Base-by-base conservation (phyloP, 78 protist genomes). In the Monocercomonoides exilis region DNA sequence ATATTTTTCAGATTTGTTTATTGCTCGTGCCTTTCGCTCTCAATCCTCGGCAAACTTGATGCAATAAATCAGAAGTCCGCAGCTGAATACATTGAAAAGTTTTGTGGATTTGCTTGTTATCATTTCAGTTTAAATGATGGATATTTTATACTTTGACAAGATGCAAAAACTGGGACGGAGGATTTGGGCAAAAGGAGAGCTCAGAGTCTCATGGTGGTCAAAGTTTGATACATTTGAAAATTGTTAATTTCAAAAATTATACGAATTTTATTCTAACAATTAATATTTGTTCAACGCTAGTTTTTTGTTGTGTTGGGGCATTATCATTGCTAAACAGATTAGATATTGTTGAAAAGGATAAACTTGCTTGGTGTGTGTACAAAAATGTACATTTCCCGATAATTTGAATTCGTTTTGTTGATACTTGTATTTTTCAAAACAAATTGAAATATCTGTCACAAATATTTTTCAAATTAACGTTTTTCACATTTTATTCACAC, bases 131-230 rank as follows among this genome's bases (percentile, higher is more conserved):
- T n/a, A 29, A 54, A 54, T 54, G 11, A 29, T 54, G 38, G 38
- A 11, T 11, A 11, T 54, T 54, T 54, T 54, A 79, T 41, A 33
- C 11, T 41, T 21, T 6, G 45, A 21, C 43, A n/a, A 86, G 46
- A 33, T 95, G 98, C 89, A 44, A 44, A 84, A 98, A 98, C 89
- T 96, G 96, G 81, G 99, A 98, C 85, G 99, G 97, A 41, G 99
- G 98, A 0, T 97, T 91, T 84, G 99, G 99, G 42, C 87, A 90
- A 11, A 84, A 87, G 2, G 99, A 99, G 4, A 95, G 95, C 2
- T 96, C 98, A 21, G 99, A 98, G 91, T 89, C 96, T 2, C 99
- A 98, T 87, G 98, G 98, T 0, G 99, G 99, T 21, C 98, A 97
- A 46, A 92, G 95, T 93, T 77, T 41, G 93, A 79, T 45, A 0